Base-by-base conservation (phyloP, 495 filamentous ascomycete species). In the Aspergillus baeticus region DNA sequence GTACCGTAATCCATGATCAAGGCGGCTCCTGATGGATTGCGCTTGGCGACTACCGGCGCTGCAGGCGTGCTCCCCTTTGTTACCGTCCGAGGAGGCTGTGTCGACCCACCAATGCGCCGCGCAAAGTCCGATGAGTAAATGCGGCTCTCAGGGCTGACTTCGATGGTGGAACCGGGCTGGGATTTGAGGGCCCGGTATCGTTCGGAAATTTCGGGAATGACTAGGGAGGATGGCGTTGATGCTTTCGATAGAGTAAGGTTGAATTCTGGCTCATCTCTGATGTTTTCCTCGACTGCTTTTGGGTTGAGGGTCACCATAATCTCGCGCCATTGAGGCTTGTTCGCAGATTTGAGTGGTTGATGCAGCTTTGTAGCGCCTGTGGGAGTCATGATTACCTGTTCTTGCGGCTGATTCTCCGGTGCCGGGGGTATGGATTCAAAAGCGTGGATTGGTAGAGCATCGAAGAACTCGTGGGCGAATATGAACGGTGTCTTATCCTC, bases 381-480 rank as follows among this genome's bases (percentile, higher is more conserved):
- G 18, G 77, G 71, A 4, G 74, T 81, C 70, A 73, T 76, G 65
- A 78, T 73, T 55, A 69, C 72, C 37, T 68, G 47, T n/a, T 67
- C 54, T 50, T 57, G 60, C 17, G 51, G 45, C 53, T 67, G 61
- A 55, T 72, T 71, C 51, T 72, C 68, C 8, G 64, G 64, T 17
- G 71, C 41, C 14, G 78, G 70, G 26, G 78, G 69, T 31, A 91
- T 71, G 21, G 86, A 86, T 65, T 96, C 86, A 70, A 98, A 98
- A 56, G 91, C 88, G 71, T 98, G 91, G 64, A 98, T 96, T 35
- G 94, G 94, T 6, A 98, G 87, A n/a, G 94, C 94, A 64, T 98
- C 94, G 71, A 98, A 98, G 78, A 98, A 97, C 68, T 98, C 94
- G 68, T 98, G 94, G 10, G 93, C 94, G 34, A 97, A 81, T 47